Evolutionary conservation across 257 asterid species (phyloP).

Genomic region (Solanum acaule): DNA sequence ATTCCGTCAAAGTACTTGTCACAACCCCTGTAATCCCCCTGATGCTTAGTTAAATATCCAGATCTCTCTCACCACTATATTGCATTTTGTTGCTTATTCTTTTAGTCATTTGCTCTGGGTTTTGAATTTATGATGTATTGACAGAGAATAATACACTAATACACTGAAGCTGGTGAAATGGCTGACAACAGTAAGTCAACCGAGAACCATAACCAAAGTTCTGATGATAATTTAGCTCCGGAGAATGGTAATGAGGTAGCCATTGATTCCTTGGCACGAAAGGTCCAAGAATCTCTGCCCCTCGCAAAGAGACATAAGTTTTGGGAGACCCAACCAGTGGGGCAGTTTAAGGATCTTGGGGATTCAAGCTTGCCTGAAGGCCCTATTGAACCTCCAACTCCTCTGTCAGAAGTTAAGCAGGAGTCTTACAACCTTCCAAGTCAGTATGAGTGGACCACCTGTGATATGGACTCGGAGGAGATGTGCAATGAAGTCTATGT

Average conservation of each 20-base stretch:
- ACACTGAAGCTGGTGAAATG: constrained; percentile 22
- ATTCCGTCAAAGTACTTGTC: not conserved
- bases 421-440: constrained; percentile 83
- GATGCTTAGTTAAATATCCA: not conserved
- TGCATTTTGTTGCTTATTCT: not conserved
- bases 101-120: not conserved
- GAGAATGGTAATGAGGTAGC: constrained; percentile 37
- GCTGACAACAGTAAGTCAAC: constrained; percentile 34
- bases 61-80: not conserved
- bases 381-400: constrained; percentile 62
- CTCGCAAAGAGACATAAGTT: constrained; percentile 65
- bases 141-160: constrained; percentile 3
- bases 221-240: constrained; percentile 24
- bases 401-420: constrained; percentile 71
- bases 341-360: constrained; percentile 82
- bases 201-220: constrained; percentile 22
- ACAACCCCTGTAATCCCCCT: not conserved
- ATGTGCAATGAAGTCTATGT: constrained; percentile 64
- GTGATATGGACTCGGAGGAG: constrained; percentile 69
- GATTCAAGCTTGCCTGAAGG: constrained; percentile 67
- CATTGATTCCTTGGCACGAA: constrained; percentile 41
- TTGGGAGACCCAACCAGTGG: constrained; percentile 95
- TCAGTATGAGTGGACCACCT: constrained; percentile 74
- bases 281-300: constrained; percentile 65
- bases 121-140: not conserved